Conservation (phyloP, 2,329 filamentous ascomycete species). For the Lasiodiplodia hormozganensis region DNA sequence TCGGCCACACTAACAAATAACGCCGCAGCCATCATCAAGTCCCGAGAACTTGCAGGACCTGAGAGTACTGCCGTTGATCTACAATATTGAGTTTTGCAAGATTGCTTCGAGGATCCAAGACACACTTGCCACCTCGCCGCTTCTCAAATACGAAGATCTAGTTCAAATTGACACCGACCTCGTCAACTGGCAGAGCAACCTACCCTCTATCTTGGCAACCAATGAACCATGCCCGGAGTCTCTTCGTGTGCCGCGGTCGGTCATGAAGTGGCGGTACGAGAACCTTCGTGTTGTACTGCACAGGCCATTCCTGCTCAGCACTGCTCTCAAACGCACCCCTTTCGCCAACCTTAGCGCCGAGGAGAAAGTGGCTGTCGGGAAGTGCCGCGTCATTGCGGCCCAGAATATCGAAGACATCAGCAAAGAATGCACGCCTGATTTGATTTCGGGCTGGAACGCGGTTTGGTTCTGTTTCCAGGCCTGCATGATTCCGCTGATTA, state of each 20-base stretch:
- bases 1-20: constrained; percentile 6
- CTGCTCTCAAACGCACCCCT: constrained; percentile 62
- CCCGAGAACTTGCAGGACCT: constrained; percentile 61
- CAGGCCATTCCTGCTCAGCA: constrained; percentile 72
- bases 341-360: constrained; percentile 63
- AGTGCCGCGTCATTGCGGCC: constrained; percentile 72
- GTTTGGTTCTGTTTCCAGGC: constrained; percentile 85
- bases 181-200: constrained; percentile 73
- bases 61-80: constrained; percentile 70
- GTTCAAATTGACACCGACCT: constrained; percentile 71
- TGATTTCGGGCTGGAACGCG: constrained; percentile 81
- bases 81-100: constrained; percentile 81
- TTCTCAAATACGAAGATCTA: constrained; percentile 72
- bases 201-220: constrained; percentile 60
- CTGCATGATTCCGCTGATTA: constrained; percentile 78
- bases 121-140: constrained; percentile 71
- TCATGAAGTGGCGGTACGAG: constrained; percentile 85
- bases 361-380: constrained; percentile 71
- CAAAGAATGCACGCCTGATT: constrained; percentile 72
- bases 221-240: constrained; percentile 73
- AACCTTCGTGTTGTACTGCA: constrained; percentile 80
- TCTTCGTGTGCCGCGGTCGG: constrained; percentile 71
- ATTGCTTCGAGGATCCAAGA: constrained; percentile 81
- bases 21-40: constrained; percentile 44
- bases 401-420: constrained; percentile 76